A percentile compares a stretch with the other conserved stretches of the same genome.
phyloP scores from a whole-genome alignment of 2,329 filamentous ascomycete species.

The Alternaria panax region DNA sequence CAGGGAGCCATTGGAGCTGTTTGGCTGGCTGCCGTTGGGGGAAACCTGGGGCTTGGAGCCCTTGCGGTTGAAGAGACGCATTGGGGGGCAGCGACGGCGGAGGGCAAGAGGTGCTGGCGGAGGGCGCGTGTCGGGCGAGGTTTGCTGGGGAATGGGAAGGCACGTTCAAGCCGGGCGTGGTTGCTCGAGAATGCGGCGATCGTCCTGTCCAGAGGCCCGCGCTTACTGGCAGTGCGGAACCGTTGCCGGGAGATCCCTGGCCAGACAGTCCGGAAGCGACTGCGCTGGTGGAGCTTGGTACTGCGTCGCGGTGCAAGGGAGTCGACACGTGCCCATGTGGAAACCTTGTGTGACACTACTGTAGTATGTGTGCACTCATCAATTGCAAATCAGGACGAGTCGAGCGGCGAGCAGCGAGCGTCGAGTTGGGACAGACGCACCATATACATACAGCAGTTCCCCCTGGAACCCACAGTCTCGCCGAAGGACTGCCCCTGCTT shows the following conservation, averaged over 20 bases:
- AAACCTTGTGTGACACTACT: not conserved
- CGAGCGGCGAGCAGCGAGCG: not conserved
- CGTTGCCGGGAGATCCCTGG: slow-evolving; percentile 29
- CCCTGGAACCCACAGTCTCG: slow-evolving; percentile 3
- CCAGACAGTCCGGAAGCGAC: slow-evolving; percentile 26
- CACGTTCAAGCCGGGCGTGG: slow-evolving; percentile 10
- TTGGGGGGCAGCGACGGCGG: slow-evolving; percentile 38
- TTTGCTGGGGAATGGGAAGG: slow-evolving; percentile 14
- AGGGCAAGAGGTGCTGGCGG: slow-evolving; percentile 10
- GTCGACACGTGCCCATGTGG: slow-evolving; percentile 7
- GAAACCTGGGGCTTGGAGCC: slow-evolving; percentile 51
- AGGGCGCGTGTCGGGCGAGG: slow-evolving; percentile 9
- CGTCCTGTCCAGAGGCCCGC: slow-evolving; percentile 19
- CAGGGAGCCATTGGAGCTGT: slow-evolving; percentile 58
- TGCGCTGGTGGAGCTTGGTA: slow-evolving; percentile 7
- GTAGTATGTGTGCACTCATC: not conserved
- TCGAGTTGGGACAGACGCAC: slow-evolving; percentile 2
- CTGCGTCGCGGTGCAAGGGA: slow-evolving; percentile 23
- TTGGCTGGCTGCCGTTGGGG: slow-evolving; percentile 49
- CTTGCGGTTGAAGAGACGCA: slow-evolving; percentile 64
- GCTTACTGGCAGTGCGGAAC: slow-evolving; percentile 29
- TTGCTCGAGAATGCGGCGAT: slow-evolving; percentile 26
- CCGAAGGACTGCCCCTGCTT: slow-evolving; percentile 6
- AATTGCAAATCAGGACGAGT: not conserved
- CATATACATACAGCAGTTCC: not conserved